A percentile compares a stretch with the other conserved stretches of the same genome.
phyloP scores from a whole-genome alignment of 2,329 filamentous ascomycete species.

The Cladosporium cucumerinum region DNA sequence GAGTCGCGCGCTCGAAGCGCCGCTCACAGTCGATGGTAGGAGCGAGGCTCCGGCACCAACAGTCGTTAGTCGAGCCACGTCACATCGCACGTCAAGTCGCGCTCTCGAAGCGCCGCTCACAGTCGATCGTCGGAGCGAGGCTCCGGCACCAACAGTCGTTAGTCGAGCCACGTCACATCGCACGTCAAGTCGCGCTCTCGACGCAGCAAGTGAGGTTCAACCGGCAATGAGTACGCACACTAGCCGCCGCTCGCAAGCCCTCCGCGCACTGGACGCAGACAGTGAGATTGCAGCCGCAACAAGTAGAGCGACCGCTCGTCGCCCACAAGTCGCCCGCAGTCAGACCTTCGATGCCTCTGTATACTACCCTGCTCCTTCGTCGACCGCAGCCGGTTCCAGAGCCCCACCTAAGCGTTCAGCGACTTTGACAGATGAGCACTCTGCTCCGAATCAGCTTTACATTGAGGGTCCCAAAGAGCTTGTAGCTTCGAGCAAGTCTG shows the following conservation, averaged over 20 bases:
- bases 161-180: slow-evolving; percentile 25
- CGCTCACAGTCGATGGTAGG: slow-evolving; percentile 19
- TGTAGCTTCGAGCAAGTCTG: slow-evolving; percentile 1
- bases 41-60: slow-evolving; percentile 11
- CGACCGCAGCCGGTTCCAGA: neutral
- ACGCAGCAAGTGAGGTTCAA: slow-evolving; percentile 18
- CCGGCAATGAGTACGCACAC: slow-evolving; percentile 22
- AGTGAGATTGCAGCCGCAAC: slow-evolving; percentile 26
- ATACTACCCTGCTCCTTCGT: slow-evolving; percentile 21
- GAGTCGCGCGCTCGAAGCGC: neutral
- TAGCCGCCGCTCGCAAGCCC: slow-evolving; percentile 22
- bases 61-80: slow-evolving; percentile 21
- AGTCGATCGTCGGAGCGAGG: slow-evolving; percentile 20
- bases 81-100: slow-evolving; percentile 19
- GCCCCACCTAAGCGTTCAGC: slow-evolving; percentile 8
- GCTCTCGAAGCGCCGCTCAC: neutral
- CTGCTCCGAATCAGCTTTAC: neutral
- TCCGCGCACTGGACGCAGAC: slow-evolving; percentile 20
- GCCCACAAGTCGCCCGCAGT: slow-evolving; percentile 24
- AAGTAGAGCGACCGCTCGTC: slow-evolving; percentile 24
- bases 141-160: neutral
- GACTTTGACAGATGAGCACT: slow-evolving; percentile 3
- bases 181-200: slow-evolving; percentile 9
- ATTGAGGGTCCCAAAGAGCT: slow-evolving; percentile 8
- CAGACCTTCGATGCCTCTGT: slow-evolving; percentile 27